A percentile compares a stretch with the other conserved stretches of the same genome.
These are phyloP conservation scores for Stachybotrys chlorohalonatus DNA, from an alignment of 2,329 filamentous ascomycete genomes.

Conservation along the genomic window DNA sequence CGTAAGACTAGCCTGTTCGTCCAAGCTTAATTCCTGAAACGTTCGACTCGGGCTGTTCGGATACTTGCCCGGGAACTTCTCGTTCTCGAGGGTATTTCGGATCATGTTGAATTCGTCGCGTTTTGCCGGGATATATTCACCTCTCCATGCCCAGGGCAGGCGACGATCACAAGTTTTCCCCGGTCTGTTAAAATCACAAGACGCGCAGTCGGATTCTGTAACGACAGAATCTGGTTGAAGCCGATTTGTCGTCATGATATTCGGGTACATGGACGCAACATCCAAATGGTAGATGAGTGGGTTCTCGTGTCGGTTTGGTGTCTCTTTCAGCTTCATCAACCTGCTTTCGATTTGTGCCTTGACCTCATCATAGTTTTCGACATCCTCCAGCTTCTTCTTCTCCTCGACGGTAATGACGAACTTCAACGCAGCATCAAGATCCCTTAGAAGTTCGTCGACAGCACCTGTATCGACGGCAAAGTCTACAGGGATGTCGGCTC, in stretches of 20 bases:
- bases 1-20: slow-evolving; percentile 73
- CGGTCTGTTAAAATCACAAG: slow-evolving; percentile 95
- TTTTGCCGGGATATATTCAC: slow-evolving; percentile 92
- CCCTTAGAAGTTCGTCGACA: slow-evolving; percentile 77
- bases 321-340: slow-evolving; percentile 65
- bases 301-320: slow-evolving; percentile 73
- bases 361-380: slow-evolving; percentile 76
- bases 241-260: slow-evolving; percentile 99
- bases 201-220: slow-evolving; percentile 87
- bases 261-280: slow-evolving; percentile 98
- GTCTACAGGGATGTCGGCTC: slow-evolving; percentile 89
- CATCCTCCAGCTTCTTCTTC: slow-evolving; percentile 70
- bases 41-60: slow-evolving; percentile 61
- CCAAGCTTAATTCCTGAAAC: slow-evolving; percentile 71
- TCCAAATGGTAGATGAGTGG: slow-evolving; percentile 97
- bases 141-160: slow-evolving; percentile 95
- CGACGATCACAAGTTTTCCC: slow-evolving; percentile 95
- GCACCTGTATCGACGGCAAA: slow-evolving; percentile 85
- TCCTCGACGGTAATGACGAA: slow-evolving; percentile 83
- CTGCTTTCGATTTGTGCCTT: slow-evolving; percentile 70
- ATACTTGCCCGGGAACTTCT: slow-evolving; percentile 75
- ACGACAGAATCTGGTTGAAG: slow-evolving; percentile 99
- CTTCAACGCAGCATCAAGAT: slow-evolving; percentile 79
- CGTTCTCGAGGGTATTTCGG: slow-evolving; percentile 79
- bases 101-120: slow-evolving; percentile 99